Evolutionary conservation across 768 basidiomycete genomes (phyloP).

Genomic region (Rhizopogon roseolus): DNA sequence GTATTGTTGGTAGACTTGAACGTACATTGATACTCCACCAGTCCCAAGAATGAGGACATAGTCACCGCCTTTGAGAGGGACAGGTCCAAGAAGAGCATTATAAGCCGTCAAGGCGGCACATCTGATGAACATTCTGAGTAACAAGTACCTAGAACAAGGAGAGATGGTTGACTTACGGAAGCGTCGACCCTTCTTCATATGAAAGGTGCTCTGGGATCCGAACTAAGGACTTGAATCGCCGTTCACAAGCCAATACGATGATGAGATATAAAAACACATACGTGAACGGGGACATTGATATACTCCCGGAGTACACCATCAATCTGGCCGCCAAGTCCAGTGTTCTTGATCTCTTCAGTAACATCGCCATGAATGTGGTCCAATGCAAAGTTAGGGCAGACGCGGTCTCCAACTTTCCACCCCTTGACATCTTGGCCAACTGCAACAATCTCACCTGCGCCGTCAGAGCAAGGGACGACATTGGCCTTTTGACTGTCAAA

Average conservation of each 20-base stretch:
- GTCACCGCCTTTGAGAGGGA: constrained; percentile 53
- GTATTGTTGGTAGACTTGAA: not conserved
- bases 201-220: constrained; percentile 50
- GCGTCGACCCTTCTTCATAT: constrained; percentile 60
- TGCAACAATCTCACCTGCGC: constrained; percentile 53
- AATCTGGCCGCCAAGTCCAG: constrained; percentile 40
- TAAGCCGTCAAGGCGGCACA: constrained; percentile 65
- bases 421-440: constrained; percentile 33
- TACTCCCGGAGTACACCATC: constrained; percentile 55
- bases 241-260: not conserved
- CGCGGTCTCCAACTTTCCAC: constrained; percentile 54
- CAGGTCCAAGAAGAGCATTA: constrained; percentile 47
- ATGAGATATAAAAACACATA: constrained; percentile 9
- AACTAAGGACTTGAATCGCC: constrained; percentile 37
- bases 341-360: constrained; percentile 27
- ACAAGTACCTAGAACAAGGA: not conserved
- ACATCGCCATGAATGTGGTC: constrained; percentile 46
- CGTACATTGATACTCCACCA: constrained; percentile 52
- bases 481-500: constrained; percentile 18
- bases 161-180: constrained; percentile 37
- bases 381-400: constrained; percentile 47
- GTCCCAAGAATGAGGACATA: constrained; percentile 52
- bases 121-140: constrained; percentile 17
- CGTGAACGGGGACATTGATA: constrained; percentile 43
- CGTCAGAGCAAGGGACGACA: constrained; percentile 38